These are phyloP conservation scores for Cladobotryum mycophilum DNA, from an alignment of 2,329 filamentous ascomycete species.

Conservation along the genomic window DNA sequence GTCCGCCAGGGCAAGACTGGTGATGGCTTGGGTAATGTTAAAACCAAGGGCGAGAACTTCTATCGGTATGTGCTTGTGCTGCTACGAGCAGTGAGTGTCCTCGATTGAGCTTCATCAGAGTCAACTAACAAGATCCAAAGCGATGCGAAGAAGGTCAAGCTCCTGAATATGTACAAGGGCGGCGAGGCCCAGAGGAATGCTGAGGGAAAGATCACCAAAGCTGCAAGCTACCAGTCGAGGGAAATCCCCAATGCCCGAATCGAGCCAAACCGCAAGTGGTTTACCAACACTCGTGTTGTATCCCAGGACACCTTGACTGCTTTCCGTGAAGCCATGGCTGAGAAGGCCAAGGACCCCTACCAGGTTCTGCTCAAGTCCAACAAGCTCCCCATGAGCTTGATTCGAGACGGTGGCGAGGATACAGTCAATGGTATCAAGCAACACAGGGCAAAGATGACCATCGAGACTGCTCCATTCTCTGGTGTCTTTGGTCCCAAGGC, in stretches of 20 bases:
- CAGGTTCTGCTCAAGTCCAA: constrained; percentile 93
- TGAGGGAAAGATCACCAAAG: constrained; percentile 74
- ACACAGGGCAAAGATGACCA: constrained; percentile 87
- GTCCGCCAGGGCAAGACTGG: constrained; percentile 76
- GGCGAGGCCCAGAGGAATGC: constrained; percentile 78
- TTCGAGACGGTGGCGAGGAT: constrained; percentile 67
- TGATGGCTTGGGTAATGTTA: constrained; percentile 88
- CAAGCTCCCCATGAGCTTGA: constrained; percentile 93
- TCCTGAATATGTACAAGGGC: constrained; percentile 84
- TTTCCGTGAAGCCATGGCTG: constrained; percentile 88
- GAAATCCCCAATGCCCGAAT: constrained; percentile 79
- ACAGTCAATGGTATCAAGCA: constrained; percentile 77
- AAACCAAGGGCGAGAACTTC: constrained; percentile 96
- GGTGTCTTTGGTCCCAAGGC: constrained; percentile 92
- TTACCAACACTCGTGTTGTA: constrained; percentile 85
- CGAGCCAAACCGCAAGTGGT: constrained; percentile 97
- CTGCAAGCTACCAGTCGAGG: constrained; percentile 75
- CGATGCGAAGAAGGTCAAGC: constrained; percentile 80
- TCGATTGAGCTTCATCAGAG: background rate
- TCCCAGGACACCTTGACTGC: constrained; percentile 80
- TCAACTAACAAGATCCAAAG: constrained; percentile 21
- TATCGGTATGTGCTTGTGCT: constrained; percentile 58
- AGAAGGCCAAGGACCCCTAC: constrained; percentile 85
- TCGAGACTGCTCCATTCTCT: constrained; percentile 78
- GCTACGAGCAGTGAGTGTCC: background rate